Conservation (phyloP, 495 filamentous ascomycete species). For the Copromyces sp. region DNA sequence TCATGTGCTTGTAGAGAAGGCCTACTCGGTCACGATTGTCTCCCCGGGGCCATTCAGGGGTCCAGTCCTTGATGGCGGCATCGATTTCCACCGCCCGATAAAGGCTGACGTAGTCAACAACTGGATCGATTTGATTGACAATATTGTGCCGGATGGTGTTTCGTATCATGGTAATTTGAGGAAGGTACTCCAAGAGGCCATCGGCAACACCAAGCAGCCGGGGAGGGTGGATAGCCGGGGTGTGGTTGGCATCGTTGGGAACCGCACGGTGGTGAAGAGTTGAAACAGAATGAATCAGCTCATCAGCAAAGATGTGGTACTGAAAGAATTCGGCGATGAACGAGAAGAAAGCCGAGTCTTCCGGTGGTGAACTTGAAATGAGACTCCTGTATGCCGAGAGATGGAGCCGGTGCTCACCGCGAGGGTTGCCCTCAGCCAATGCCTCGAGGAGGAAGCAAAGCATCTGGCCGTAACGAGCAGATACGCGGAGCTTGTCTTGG, state of each 20-base stretch:
- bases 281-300: slow-evolving; percentile 59
- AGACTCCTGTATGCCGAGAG: slow-evolving; percentile 67
- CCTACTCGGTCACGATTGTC: slow-evolving; percentile 66
- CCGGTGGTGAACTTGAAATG: slow-evolving; percentile 47
- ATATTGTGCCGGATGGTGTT: slow-evolving; percentile 65
- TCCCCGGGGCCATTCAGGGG: slow-evolving; percentile 56
- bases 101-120: slow-evolving; percentile 64
- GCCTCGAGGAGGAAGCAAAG: slow-evolving; percentile 74
- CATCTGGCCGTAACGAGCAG: slow-evolving; percentile 63
- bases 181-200: slow-evolving; percentile 71
- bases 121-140: slow-evolving; percentile 50
- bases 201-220: slow-evolving; percentile 79
- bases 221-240: slow-evolving; percentile 65
- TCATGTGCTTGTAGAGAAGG: slow-evolving; percentile 78
- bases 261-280: slow-evolving; percentile 40
- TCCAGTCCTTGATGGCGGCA: slow-evolving; percentile 64
- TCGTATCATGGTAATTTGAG: slow-evolving; percentile 68
- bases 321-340: slow-evolving; percentile 92
- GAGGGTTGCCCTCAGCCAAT: slow-evolving; percentile 65
- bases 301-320: slow-evolving; percentile 77
- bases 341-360: slow-evolving; percentile 55
- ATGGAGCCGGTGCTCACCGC: slow-evolving; percentile 72
- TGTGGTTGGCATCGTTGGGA: slow-evolving; percentile 53
- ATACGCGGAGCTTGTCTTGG: slow-evolving; percentile 40
- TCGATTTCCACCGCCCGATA: slow-evolving; percentile 73